phyloP scores from a whole-genome alignment of 225 moss, liverwort and hornwort genomes.

The Bryoerythrophyllum caledonicum region DNA sequence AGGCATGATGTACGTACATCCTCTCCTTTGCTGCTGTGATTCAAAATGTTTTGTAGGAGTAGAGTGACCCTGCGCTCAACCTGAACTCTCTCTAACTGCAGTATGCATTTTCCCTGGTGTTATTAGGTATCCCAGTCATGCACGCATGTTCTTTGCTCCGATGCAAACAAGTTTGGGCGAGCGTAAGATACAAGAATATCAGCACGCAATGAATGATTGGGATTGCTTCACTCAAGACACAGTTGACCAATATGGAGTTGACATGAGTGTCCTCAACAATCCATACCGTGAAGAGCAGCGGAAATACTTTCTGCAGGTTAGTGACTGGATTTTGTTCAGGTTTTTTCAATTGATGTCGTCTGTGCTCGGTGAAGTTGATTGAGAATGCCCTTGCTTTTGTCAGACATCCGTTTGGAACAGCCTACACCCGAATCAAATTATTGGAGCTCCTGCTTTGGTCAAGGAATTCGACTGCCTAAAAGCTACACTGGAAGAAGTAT shows the following conservation, averaged over 20 bases:
- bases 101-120: slow-evolving; percentile 8
- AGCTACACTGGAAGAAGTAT: slow-evolving; percentile 69
- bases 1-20: slow-evolving; percentile 80
- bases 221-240: slow-evolving; percentile 75
- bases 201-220: slow-evolving; percentile 93
- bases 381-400: background rate
- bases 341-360: background rate
- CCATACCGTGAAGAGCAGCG: slow-evolving; percentile 76
- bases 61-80: no score
- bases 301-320: slow-evolving; percentile 90
- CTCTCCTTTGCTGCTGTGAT: background rate
- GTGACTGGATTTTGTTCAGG: background rate
- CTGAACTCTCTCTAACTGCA: no score
- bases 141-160: slow-evolving; percentile 95
- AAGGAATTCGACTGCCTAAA: slow-evolving; percentile 88
- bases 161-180: slow-evolving; percentile 77
- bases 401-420: slow-evolving; percentile 96
- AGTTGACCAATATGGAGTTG: slow-evolving; percentile 72
- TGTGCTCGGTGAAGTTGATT: background rate
- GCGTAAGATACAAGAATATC: slow-evolving; percentile 84
- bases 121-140: slow-evolving; percentile 91
- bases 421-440: slow-evolving; percentile 84
- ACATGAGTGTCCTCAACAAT: slow-evolving; percentile 72
- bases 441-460: slow-evolving; percentile 70
- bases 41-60: no score